These are phyloP conservation scores for Annulohypoxylon nitens DNA, from an alignment of 495 filamentous ascomycete genomes.

Conservation along the genomic window DNA sequence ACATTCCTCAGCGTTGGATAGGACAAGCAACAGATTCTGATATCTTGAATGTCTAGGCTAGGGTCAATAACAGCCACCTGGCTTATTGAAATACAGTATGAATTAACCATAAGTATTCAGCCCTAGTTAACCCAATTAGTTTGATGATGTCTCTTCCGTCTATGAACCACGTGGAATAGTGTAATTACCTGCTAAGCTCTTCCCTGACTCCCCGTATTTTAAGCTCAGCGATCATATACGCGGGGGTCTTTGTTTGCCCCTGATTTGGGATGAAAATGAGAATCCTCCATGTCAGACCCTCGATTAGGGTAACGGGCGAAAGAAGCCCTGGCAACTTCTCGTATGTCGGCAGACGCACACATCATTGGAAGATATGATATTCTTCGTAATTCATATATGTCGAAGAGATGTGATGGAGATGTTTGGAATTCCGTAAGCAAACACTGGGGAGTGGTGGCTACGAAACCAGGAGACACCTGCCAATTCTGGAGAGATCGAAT, in stretches of 20 bases:
- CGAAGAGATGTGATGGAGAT: background rate
- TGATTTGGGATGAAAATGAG: background rate
- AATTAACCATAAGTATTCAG: background rate
- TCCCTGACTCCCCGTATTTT: background rate
- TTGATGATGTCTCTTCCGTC: background rate
- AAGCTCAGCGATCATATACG: background rate
- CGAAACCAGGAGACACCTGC: background rate
- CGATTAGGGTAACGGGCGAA: background rate
- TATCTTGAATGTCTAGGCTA: background rate
- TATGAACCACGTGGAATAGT: background rate
- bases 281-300: too few species aligned
- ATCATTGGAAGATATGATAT: background rate
- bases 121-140: background rate
- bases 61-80: background rate
- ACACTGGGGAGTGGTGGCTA: background rate
- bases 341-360: too few species aligned
- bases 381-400: background rate
- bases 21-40: background rate
- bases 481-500: background rate
- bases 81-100: background rate
- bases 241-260: background rate
- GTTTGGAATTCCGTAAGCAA: background rate
- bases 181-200: background rate
- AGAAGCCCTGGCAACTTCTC: background rate
- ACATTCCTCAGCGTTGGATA: background rate